Conservation (phyloP, 257 asterid species). For the Capsicum rhomboideum region DNA sequence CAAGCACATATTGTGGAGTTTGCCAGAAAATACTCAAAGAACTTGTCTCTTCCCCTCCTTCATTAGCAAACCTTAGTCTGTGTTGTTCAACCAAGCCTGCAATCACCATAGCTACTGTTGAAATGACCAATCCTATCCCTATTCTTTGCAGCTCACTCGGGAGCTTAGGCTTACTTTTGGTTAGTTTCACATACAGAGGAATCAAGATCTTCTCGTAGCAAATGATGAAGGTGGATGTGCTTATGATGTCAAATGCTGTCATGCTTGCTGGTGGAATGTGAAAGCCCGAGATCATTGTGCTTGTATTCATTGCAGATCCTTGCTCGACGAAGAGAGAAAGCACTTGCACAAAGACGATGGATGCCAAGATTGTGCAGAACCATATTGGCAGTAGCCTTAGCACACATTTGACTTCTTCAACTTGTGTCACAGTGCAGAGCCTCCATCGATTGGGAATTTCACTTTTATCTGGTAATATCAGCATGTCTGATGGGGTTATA, state of each 20-base stretch:
- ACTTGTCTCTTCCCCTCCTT: constrained; percentile 37
- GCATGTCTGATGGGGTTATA: constrained; percentile 40
- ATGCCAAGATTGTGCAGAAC: constrained; percentile 69
- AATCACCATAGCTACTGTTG: constrained; percentile 44
- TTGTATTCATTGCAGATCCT: constrained; percentile 81
- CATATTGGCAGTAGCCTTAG: constrained; percentile 72
- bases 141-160: constrained; percentile 63
- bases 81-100: constrained; percentile 68
- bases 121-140: constrained; percentile 67
- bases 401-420: constrained; percentile 78
- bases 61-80: constrained; percentile 35
- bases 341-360: constrained; percentile 67
- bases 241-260: constrained; percentile 68
- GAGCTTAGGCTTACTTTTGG: constrained; percentile 39
- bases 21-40: constrained; percentile 73
- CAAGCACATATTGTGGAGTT: constrained; percentile 71
- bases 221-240: constrained; percentile 72
- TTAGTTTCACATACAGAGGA: constrained; percentile 49
- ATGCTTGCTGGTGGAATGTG: constrained; percentile 77
- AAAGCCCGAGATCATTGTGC: constrained; percentile 35
- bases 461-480: constrained; percentile 28
- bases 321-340: constrained; percentile 80
- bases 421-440: constrained; percentile 71
- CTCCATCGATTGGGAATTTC: constrained; percentile 59
- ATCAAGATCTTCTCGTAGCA: constrained; percentile 56